Conservation (phyloP, 257 asterid species). For the Echium plantagineum region DNA sequence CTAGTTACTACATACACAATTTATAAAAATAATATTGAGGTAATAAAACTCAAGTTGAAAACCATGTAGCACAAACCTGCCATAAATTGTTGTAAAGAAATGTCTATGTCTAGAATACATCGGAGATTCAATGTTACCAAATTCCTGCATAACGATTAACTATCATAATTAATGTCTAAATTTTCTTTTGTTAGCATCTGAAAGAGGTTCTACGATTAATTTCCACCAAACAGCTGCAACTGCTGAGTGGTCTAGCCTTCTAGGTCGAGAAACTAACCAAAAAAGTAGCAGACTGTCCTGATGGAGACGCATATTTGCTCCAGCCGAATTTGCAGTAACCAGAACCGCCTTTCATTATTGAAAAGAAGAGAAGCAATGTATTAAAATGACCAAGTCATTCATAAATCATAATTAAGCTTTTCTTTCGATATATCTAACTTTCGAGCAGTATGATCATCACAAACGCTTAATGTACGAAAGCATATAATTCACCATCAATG, state of each 20-base stretch:
- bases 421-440: background rate
- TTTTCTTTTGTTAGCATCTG: background rate
- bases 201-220: no score
- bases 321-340: slow-evolving; percentile 97
- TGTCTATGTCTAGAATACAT: slow-evolving; percentile 84
- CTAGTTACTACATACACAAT: background rate
- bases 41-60: background rate
- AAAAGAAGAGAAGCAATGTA: slow-evolving; percentile 8
- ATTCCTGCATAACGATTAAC: slow-evolving; percentile 48
- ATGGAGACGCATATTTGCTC: slow-evolving; percentile 90
- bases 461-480: background rate
- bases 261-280: slow-evolving; percentile 43
- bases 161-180: background rate
- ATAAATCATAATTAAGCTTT: background rate
- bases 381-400: slow-evolving; percentile 1
- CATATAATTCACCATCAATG: slow-evolving; percentile 55
- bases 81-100: slow-evolving; percentile 84
- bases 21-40: slow-evolving; percentile 6
- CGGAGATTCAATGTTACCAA: slow-evolving; percentile 92
- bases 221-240: slow-evolving; percentile 1
- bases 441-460: background rate
- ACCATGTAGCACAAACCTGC: slow-evolving; percentile 36
- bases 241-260: slow-evolving; percentile 4
- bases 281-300: slow-evolving; percentile 93
- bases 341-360: slow-evolving; percentile 62